phyloP scores from a whole-genome alignment of 495 filamentous ascomycete genomes.

The Lineolata rhizophorae region DNA sequence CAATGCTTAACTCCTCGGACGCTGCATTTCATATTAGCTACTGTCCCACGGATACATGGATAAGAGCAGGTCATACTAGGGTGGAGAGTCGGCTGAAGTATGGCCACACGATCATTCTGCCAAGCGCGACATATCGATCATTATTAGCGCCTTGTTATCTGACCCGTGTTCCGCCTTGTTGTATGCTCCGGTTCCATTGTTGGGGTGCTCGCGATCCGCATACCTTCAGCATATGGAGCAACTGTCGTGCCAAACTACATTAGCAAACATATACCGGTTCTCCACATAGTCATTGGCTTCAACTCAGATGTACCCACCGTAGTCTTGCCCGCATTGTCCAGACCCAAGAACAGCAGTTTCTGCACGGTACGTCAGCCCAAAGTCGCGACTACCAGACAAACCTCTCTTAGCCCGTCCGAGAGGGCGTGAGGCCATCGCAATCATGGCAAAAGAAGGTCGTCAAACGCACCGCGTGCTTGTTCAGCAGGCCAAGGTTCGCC shows the following conservation, averaged over 20 bases:
- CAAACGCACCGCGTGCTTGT: conserved; percentile 81
- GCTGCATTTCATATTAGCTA: conserved; percentile 24
- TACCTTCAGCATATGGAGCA: conserved; percentile 41
- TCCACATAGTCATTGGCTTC: conserved; percentile 6
- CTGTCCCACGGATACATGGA: background rate
- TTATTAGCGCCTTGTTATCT: too few species aligned
- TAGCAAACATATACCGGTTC: background rate
- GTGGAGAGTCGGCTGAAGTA: conserved; percentile 51
- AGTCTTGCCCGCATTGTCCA: conserved; percentile 97
- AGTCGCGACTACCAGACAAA: too few species aligned
- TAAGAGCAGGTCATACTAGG: conserved; percentile 6
- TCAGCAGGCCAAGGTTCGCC: conserved; percentile 70
- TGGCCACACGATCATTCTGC: conserved; percentile 84
- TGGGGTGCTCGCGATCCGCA: too few species aligned
- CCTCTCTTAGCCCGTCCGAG: background rate
- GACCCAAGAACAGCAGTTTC: conserved; percentile 24
- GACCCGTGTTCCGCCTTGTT: too few species aligned
- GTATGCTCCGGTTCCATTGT: too few species aligned
- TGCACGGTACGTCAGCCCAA: too few species aligned
- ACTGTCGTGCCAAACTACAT: too few species aligned
- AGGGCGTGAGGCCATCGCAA: background rate
- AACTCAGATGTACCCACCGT: conserved; percentile 81
- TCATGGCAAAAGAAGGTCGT: conserved; percentile 22
- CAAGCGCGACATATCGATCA: conserved; percentile 6
- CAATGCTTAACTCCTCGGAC: conserved; percentile 89